Percentiles rank a stretch among this genome's conserved stretches.
Evolutionary conservation across 2,329 filamentous ascomycete species (phyloP).

Genomic region (Penicillium decumbens): DNA sequence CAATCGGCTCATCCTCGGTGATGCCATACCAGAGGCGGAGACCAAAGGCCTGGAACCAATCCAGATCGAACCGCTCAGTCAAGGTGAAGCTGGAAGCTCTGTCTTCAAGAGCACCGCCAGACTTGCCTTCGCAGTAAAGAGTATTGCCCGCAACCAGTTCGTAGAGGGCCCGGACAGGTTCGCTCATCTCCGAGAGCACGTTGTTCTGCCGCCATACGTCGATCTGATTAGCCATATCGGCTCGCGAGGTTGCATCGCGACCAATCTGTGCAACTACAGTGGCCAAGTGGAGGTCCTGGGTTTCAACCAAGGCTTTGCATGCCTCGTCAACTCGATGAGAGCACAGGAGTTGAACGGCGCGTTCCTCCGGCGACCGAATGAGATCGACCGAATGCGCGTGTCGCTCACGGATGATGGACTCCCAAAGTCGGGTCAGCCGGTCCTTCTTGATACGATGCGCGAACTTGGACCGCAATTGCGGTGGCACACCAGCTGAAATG

Average conservation of each 20-base stretch:
- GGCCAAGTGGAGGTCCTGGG: constrained; percentile 76
- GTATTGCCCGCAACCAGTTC: constrained; percentile 84
- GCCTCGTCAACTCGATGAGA: constrained; percentile 76
- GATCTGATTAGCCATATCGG: constrained; percentile 74
- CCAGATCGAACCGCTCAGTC: constrained; percentile 74
- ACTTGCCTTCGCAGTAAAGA: constrained; percentile 72
- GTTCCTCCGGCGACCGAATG: constrained; percentile 67
- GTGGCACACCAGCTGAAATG: constrained; percentile 41
- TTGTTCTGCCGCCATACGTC: constrained; percentile 78
- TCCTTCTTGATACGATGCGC: constrained; percentile 47
- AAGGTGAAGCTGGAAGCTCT: constrained; percentile 74
- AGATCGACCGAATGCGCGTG: constrained; percentile 65
- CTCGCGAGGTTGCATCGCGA: constrained; percentile 62
- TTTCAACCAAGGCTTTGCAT: constrained; percentile 70
- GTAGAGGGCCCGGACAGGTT: constrained; percentile 80
- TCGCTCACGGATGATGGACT: constrained; percentile 50
- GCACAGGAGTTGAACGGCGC: constrained; percentile 74
- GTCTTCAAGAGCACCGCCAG: constrained; percentile 70
- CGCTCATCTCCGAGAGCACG: constrained; percentile 79
- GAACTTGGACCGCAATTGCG: constrained; percentile 37
- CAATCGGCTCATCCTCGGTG: constrained; percentile 62
- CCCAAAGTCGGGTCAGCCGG: constrained; percentile 43
- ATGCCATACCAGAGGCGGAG: constrained; percentile 86
- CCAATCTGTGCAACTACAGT: constrained; percentile 80
- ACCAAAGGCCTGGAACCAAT: constrained; percentile 92